phyloP scores from a whole-genome alignment of 257 asterid genomes.

The Solanum paucissectum region DNA sequence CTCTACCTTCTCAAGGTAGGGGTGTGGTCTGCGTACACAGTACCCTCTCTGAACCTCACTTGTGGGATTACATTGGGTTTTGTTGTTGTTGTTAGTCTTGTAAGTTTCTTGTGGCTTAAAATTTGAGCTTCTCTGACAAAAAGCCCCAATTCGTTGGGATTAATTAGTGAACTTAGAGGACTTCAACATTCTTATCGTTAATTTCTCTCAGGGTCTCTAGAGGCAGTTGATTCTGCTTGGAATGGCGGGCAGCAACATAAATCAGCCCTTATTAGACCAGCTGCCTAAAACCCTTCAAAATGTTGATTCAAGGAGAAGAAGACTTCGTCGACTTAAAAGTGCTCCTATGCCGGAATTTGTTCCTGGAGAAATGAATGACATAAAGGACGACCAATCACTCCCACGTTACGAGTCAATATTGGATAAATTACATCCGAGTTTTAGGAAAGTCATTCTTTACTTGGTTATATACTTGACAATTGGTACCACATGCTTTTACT shows the following conservation, averaged over 20 bases:
- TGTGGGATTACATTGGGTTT: background rate
- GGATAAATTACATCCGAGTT: conserved; percentile 39
- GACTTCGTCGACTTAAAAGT: conserved; percentile 64
- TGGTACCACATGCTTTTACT: conserved; percentile 61
- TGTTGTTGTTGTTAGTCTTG: background rate
- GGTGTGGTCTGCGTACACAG: background rate
- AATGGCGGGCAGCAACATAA: conserved; percentile 9
- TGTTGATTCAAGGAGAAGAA: conserved; percentile 23
- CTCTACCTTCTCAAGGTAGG: background rate
- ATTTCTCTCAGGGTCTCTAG: background rate
- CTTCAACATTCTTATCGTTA: background rate
- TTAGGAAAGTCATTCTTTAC: conserved; percentile 30
- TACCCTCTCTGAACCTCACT: background rate
- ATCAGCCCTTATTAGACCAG: conserved; percentile 8
- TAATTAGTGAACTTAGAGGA: background rate
- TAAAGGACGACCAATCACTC: conserved; percentile 4
- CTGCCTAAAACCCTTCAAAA: conserved; percentile 8
- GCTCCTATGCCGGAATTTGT: conserved; percentile 51
- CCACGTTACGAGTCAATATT: conserved; percentile 26
- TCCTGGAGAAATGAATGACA: conserved; percentile 33
- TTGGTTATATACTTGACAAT: conserved; percentile 40
- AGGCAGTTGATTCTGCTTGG: background rate
- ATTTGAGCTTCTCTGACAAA: background rate
- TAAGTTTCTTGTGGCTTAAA: background rate
- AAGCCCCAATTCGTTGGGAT: background rate